These are phyloP conservation scores for Penicillium egyptiacum DNA, from an alignment of 495 filamentous ascomycete genomes.

Conservation along the genomic window DNA sequence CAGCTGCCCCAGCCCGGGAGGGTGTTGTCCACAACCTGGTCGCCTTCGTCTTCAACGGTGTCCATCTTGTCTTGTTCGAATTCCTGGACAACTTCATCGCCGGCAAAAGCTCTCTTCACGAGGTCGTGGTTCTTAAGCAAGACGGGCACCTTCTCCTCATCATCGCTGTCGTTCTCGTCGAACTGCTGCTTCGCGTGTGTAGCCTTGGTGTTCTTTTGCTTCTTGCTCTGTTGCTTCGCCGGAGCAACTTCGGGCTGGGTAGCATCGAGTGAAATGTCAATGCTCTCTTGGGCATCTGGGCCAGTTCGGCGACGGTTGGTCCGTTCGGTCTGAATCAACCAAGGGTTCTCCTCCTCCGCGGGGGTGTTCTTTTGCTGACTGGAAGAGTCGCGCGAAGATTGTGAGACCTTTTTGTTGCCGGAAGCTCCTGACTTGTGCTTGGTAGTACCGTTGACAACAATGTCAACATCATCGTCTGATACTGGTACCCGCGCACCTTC, in stretches of 20 bases:
- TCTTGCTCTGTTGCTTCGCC: conserved; percentile 18
- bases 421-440: conserved; percentile 26
- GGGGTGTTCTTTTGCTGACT: conserved; percentile 22
- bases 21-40: conserved; percentile 79
- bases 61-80: conserved; percentile 81
- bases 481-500: conserved; percentile 33
- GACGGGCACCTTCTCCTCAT: conserved; percentile 61
- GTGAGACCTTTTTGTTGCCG: conserved; percentile 22
- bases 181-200: conserved; percentile 22
- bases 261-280: conserved; percentile 42
- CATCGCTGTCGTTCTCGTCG: conserved; percentile 48
- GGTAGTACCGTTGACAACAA: conserved; percentile 21
- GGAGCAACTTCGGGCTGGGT: conserved; percentile 24
- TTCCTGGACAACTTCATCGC: conserved; percentile 79
- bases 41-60: conserved; percentile 73
- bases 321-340: conserved; percentile 45
- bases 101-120: conserved; percentile 82
- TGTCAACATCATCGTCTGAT: conserved; percentile 29
- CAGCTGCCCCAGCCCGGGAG: conserved; percentile 92
- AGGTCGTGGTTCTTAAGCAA: conserved; percentile 77
- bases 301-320: conserved; percentile 39
- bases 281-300: conserved; percentile 34
- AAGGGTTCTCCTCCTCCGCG: conserved; percentile 48
- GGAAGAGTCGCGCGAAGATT: conserved; percentile 20
- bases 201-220: conserved; percentile 23